Percentiles rank a stretch among this genome's conserved stretches.
These are phyloP conservation scores for Debaryomyces udenii DNA, from an alignment of 1,139 yeast species.

Conservation along the genomic window DNA sequence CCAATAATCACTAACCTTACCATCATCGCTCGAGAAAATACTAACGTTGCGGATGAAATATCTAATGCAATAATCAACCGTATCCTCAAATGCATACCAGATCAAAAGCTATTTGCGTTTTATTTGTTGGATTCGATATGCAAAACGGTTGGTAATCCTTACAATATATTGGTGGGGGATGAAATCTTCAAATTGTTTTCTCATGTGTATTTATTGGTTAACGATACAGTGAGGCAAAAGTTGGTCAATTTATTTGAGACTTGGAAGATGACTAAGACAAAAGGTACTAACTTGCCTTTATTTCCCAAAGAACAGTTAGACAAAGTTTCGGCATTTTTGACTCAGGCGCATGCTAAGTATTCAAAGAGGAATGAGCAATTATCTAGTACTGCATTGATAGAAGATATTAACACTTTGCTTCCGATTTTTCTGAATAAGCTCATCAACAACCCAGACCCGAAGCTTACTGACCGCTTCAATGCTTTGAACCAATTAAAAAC, in stretches of 20 bases:
- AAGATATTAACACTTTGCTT: constrained; percentile 47
- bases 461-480: constrained; percentile 39
- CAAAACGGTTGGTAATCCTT: constrained; percentile 88
- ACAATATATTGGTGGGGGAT: constrained; percentile 70
- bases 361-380: constrained; percentile 12
- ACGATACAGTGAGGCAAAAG: constrained; percentile 72
- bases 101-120: constrained; percentile 79
- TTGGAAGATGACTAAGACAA: constrained; percentile 67
- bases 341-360: constrained; percentile 31
- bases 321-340: constrained; percentile 73
- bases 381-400: constrained; percentile 37
- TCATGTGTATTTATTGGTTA: constrained; percentile 75
- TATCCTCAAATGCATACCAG: constrained; percentile 61
- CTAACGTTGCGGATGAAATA: constrained; percentile 74
- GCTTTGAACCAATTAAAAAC: constrained; percentile 48
- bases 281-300: constrained; percentile 65
- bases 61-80: constrained; percentile 70
- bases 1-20: constrained; percentile 89
- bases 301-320: constrained; percentile 74
- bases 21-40: constrained; percentile 83
- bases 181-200: constrained; percentile 71
- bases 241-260: constrained; percentile 79
- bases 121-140: constrained; percentile 91
- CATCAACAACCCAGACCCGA: constrained; percentile 33
- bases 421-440: constrained; percentile 41